phyloP scores from a whole-genome alignment of 768 basidiomycete species.

The Sarcomyxa edulis region DNA sequence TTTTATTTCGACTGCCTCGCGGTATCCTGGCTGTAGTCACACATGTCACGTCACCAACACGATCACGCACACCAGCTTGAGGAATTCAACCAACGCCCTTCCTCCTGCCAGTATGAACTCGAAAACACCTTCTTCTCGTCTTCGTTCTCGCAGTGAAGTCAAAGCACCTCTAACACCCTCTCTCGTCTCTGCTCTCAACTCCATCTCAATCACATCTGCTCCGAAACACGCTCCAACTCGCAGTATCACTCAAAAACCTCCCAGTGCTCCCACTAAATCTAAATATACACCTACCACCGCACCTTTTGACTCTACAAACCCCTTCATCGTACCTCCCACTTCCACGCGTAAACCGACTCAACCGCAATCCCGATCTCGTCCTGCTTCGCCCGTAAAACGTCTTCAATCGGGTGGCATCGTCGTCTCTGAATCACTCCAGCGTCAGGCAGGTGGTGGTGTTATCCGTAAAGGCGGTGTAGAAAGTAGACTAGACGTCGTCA shows the following conservation, averaged over 20 bases:
- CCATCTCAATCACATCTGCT: constrained; percentile 32
- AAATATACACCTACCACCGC: constrained; percentile 25
- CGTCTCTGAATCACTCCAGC: constrained; percentile 47
- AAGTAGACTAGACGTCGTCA: constrained; percentile 71
- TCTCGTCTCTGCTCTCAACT: constrained; percentile 32
- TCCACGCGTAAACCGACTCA: no score
- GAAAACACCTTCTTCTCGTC: constrained; percentile 44
- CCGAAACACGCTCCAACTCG: constrained; percentile 21
- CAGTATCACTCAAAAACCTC: no score
- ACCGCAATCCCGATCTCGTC: constrained; percentile 44
- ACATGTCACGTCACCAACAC: no score
- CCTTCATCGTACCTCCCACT: no score
- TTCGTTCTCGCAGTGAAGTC: constrained; percentile 41
- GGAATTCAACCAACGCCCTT: no score
- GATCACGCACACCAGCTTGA: no score
- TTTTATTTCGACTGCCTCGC: no score
- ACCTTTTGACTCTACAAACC: constrained; percentile 52
- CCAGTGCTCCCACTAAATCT: constrained; percentile 8
- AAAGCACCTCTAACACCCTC: constrained; percentile 49
- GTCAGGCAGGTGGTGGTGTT: constrained; percentile 62
- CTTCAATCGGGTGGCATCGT: constrained; percentile 40
- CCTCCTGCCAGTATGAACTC: no score
- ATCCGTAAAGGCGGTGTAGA: constrained; percentile 77
- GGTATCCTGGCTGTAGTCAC: no score
- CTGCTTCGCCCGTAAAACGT: constrained; percentile 64